phyloP scores from a whole-genome alignment of 106 monocot species.

The Dioscorea zingiberensis region DNA sequence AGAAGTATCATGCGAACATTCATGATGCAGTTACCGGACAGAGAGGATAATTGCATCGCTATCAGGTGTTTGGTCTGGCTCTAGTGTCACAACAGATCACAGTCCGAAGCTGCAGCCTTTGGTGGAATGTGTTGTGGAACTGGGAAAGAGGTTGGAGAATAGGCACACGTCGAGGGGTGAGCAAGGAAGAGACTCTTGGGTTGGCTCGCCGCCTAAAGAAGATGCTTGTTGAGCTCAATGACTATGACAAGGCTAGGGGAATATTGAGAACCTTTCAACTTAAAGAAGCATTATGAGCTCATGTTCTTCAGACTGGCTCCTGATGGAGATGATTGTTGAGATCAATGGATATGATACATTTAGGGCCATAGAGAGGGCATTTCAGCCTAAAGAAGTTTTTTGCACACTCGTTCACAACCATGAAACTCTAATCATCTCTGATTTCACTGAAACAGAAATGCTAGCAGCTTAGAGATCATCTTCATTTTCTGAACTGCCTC shows the following conservation, averaged over 20 bases:
- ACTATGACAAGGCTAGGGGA: conserved; percentile 66
- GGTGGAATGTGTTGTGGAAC: conserved; percentile 59
- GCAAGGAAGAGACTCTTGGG: conserved; percentile 48
- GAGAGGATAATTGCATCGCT: conserved; percentile 80
- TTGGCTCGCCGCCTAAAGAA: conserved; percentile 82
- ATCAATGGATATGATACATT: no score
- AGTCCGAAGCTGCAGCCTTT: conserved; percentile 65
- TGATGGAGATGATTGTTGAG: no score
- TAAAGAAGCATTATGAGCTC: conserved; percentile 53
- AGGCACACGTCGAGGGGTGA: conserved; percentile 48
- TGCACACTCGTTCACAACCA: no score
- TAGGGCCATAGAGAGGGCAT: no score
- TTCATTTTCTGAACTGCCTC: no score
- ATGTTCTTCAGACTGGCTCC: not conserved
- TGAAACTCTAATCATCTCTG: no score
- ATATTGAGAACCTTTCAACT: conserved; percentile 57
- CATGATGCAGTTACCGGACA: conserved; percentile 80
- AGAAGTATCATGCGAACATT: conserved; percentile 50
- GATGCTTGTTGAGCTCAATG: conserved; percentile 68
- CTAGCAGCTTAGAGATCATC: no score
- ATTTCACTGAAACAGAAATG: no score
- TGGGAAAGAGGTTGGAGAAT: conserved; percentile 74
- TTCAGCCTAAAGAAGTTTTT: no score
- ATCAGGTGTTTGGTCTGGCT: conserved; percentile 70
- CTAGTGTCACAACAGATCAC: conserved; percentile 31